These are phyloP conservation scores for Nigrospora osmanthi DNA, from an alignment of 2,329 filamentous ascomycete species.

Conservation along the genomic window DNA sequence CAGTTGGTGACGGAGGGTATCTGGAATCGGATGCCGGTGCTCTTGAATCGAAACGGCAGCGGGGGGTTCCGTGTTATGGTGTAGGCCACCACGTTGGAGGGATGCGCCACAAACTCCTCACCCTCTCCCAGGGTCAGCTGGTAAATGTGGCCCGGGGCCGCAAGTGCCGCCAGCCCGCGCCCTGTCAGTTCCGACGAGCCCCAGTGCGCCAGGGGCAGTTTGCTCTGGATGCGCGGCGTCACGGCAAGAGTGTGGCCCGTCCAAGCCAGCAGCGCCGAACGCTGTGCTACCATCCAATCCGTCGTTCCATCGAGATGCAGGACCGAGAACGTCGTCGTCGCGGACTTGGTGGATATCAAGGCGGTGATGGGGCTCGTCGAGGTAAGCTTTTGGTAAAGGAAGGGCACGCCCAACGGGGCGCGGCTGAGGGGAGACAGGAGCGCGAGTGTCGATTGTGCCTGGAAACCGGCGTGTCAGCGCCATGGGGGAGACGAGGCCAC, in stretches of 20 bases:
- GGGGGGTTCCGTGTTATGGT: slow-evolving; percentile 67
- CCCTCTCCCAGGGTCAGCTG: slow-evolving; percentile 72
- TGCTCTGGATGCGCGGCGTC: slow-evolving; percentile 65
- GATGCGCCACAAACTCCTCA: slow-evolving; percentile 87
- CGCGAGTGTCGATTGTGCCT: slow-evolving; percentile 86
- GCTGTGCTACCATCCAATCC: slow-evolving; percentile 90
- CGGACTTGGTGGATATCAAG: slow-evolving; percentile 79
- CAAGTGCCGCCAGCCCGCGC: slow-evolving; percentile 75
- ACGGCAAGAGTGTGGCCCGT: slow-evolving; percentile 80
- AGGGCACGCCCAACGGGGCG: slow-evolving; percentile 77
- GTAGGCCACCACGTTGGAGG: slow-evolving; percentile 88
- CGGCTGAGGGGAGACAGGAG: slow-evolving; percentile 77
- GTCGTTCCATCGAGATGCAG: slow-evolving; percentile 87
- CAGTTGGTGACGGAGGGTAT: slow-evolving; percentile 62
- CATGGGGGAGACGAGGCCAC: not conserved
- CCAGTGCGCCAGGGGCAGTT: slow-evolving; percentile 79
- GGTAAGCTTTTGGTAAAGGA: slow-evolving; percentile 86
- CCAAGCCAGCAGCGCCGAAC: slow-evolving; percentile 89
- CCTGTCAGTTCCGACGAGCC: slow-evolving; percentile 85
- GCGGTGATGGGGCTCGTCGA: slow-evolving; percentile 84
- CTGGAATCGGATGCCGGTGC: slow-evolving; percentile 69
- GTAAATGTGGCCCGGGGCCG: slow-evolving; percentile 84
- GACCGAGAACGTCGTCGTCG: slow-evolving; percentile 78
- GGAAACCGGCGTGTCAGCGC: not conserved
- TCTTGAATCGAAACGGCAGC: slow-evolving; percentile 78